phyloP scores from a whole-genome alignment of 768 basidiomycete genomes.

The Amanita rubescens region DNA sequence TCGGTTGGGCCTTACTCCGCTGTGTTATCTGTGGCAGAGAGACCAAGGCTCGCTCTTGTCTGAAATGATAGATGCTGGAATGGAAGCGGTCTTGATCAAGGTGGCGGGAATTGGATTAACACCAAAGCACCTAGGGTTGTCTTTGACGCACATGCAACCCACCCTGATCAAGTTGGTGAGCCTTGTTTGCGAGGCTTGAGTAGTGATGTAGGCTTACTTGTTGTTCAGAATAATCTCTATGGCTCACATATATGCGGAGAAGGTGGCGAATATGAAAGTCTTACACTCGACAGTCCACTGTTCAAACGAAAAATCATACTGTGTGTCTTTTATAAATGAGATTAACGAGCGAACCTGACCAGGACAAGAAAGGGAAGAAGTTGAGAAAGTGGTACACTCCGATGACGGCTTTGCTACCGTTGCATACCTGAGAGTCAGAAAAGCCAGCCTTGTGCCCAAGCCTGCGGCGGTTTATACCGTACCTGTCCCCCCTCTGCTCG shows the following conservation, averaged over 20 bases:
- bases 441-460: constrained; percentile 59
- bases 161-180: constrained; percentile 67
- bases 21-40: constrained; percentile 93
- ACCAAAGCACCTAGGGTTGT: constrained; percentile 69
- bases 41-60: constrained; percentile 78
- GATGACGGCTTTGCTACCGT: constrained; percentile 85
- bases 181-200: background rate
- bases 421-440: constrained; percentile 79
- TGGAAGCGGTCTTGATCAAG: constrained; percentile 87
- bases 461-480: constrained; percentile 12
- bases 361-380: constrained; percentile 45
- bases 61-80: constrained; percentile 76
- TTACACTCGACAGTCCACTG: constrained; percentile 84
- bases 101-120: constrained; percentile 91
- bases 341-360: constrained; percentile 5
- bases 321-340: constrained; percentile 30
- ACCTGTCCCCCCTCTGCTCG: constrained; percentile 46
- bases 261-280: constrained; percentile 95
- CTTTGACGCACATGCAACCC: constrained; percentile 65
- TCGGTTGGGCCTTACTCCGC: constrained; percentile 68
- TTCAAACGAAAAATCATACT: constrained; percentile 74
- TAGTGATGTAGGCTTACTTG: background rate
- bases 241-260: constrained; percentile 95
- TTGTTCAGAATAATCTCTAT: constrained; percentile 61
- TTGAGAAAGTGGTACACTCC: constrained; percentile 69